Evolutionary conservation across 441 rosid species (phyloP).

Genomic region (Populus hybrid): DNA sequence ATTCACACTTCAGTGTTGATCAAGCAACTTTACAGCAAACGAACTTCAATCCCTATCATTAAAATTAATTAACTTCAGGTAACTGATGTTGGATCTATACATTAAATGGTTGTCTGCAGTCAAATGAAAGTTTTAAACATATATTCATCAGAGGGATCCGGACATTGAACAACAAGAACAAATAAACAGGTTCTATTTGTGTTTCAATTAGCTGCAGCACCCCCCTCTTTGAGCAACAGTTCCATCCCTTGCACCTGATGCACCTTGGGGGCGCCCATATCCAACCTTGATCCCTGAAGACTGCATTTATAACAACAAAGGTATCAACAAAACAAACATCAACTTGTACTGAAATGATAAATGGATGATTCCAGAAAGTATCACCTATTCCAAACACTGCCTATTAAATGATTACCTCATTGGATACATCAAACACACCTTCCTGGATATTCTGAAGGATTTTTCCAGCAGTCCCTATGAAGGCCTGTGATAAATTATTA

Average conservation of each 20-base stretch:
- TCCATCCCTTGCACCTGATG: constrained; percentile 84
- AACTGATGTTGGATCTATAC: constrained; percentile 34
- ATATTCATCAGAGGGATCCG: constrained; percentile 6
- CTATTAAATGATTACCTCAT: constrained; percentile 47
- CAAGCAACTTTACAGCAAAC: neutral
- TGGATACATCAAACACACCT: constrained; percentile 87
- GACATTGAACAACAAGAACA: constrained; percentile 18
- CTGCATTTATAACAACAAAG: constrained; percentile 44
- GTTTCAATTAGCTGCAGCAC: constrained; percentile 56
- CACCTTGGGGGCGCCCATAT: constrained; percentile 79
- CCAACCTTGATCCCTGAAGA: constrained; percentile 94
- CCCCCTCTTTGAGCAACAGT: constrained; percentile 69
- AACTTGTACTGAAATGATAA: neutral
- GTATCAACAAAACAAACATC: neutral
- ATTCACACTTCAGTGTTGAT: neutral
- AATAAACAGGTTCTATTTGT: constrained; percentile 1
- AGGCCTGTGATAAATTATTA: constrained; percentile 48
- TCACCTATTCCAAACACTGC: neutral
- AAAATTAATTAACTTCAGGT: constrained; percentile 7
- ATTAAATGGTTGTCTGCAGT: constrained; percentile 17
- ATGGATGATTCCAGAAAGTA: neutral
- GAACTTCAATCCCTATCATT: constrained; percentile 10
- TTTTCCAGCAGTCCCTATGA: constrained; percentile 81
- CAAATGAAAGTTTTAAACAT: constrained; percentile 10
- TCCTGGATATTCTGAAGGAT: constrained; percentile 90